Percentiles rank a stretch among this genome's conserved stretches.
Conservation (phyloP, 2,329 filamentous ascomycete genomes). For the Torrubiellomyces zombiae region DNA sequence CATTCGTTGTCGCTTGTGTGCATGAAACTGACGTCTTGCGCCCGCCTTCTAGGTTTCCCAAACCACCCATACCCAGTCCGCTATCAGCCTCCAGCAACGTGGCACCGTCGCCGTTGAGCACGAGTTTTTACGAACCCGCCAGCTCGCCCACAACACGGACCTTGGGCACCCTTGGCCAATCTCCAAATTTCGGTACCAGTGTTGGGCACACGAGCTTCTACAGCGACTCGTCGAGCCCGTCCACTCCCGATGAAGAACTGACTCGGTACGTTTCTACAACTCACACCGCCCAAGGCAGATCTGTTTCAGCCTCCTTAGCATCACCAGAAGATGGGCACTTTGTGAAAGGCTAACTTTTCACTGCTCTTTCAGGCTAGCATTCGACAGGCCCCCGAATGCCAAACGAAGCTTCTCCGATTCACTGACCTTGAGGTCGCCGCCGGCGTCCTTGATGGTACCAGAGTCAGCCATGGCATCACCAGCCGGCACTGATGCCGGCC, state of each 20-base stretch:
- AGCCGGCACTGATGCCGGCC: too few species aligned
- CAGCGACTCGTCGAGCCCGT: slow-evolving; percentile 19
- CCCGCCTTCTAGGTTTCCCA: slow-evolving; percentile 24
- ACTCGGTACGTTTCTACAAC: slow-evolving; percentile 15
- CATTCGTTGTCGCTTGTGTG: not conserved
- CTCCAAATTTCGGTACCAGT: too few species aligned
- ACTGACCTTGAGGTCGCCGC: slow-evolving; percentile 24
- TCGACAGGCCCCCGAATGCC: slow-evolving; percentile 28
- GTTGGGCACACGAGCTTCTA: slow-evolving; percentile 17
- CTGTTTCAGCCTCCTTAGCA: not conserved
- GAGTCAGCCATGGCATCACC: slow-evolving; percentile 31
- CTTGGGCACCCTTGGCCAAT: too few species aligned
- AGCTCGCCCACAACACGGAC: slow-evolving; percentile 11
- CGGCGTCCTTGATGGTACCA: slow-evolving; percentile 20
- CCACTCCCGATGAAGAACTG: slow-evolving; percentile 14
- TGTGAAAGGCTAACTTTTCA: too few species aligned
- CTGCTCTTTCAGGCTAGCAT: slow-evolving; percentile 11
- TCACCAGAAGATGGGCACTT: not conserved
- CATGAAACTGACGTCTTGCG: slow-evolving; percentile 1
- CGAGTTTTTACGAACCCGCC: slow-evolving; percentile 16
- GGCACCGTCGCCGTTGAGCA: slow-evolving; percentile 24
- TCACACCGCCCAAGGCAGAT: not conserved
- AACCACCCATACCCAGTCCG: slow-evolving; percentile 32
- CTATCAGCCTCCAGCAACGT: slow-evolving; percentile 26
- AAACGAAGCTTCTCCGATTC: slow-evolving; percentile 26